Percentiles rank a stretch among this genome's conserved stretches.
phyloP scores from a whole-genome alignment of 176 grass and related monocot genomes.

The Bromus sterilis region DNA sequence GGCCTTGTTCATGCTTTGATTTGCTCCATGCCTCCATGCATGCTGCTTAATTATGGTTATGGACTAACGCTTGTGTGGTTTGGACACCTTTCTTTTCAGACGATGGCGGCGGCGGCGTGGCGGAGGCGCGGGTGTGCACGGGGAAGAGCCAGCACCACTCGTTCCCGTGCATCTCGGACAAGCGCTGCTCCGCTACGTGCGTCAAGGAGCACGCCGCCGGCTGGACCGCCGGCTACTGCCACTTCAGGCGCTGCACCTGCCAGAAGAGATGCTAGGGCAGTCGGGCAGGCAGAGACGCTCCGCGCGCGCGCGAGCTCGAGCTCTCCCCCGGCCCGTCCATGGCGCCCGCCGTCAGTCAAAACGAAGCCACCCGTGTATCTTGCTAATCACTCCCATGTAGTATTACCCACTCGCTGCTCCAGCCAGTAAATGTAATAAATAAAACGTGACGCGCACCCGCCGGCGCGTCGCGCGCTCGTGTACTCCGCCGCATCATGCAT shows the following conservation, averaged over 20 bases:
- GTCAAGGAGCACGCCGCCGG: not conserved
- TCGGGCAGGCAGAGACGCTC: too few relatives aligned
- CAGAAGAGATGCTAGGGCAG: constrained; percentile 22
- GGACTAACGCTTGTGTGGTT: not conserved
- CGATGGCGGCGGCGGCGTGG: not conserved
- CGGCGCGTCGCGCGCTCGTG: not conserved
- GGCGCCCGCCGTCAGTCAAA: not conserved
- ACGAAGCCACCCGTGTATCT: not conserved
- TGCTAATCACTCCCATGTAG: not conserved
- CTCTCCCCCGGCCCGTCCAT: not conserved
- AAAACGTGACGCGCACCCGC: not conserved
- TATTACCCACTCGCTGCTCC: not conserved
- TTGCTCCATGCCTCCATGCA: too few relatives aligned
- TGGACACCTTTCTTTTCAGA: not conserved
- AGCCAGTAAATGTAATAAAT: not conserved
- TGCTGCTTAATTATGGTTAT: not conserved
- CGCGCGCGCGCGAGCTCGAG: too few relatives aligned
- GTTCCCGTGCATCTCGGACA: constrained; percentile 24
- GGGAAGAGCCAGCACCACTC: constrained; percentile 33
- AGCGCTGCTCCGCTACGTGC: not conserved
- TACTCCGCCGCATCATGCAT: not conserved
- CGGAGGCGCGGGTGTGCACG: constrained; percentile 29
- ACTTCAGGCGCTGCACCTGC: not conserved
- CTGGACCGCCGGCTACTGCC: constrained; percentile 33
- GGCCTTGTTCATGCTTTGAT: not conserved